Evolutionary conservation across 257 asterid genomes (phyloP).

Genomic region (Penstemon davidsonii): DNA sequence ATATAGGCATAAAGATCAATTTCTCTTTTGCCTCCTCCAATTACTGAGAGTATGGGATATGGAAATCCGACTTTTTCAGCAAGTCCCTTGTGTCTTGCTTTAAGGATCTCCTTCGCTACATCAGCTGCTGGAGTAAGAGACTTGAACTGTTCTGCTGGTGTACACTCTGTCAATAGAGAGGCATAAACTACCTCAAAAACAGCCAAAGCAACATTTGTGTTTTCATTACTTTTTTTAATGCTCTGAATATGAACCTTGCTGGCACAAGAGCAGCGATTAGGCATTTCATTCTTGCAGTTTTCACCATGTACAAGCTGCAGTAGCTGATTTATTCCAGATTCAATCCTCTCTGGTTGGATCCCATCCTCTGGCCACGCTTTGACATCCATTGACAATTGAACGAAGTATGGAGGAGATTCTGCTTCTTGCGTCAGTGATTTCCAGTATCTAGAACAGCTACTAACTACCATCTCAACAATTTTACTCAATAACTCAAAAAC

Average conservation of each 20-base stretch:
- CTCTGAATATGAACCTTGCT: conserved; percentile 95
- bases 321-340: conserved; percentile 82
- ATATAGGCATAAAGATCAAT: conserved; percentile 91
- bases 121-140: conserved; percentile 99
- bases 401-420: conserved; percentile 97
- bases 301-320: conserved; percentile 71
- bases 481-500: conserved; percentile 45
- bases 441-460: conserved; percentile 83
- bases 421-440: conserved; percentile 98
- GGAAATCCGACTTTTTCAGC: conserved; percentile 74
- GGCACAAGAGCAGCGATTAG: conserved; percentile 60
- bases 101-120: conserved; percentile 78
- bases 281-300: conserved; percentile 65
- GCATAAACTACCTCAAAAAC: conserved; percentile 95
- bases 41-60: conserved; percentile 65
- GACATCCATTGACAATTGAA: conserved; percentile 92
- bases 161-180: conserved; percentile 62
- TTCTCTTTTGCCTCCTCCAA: conserved; percentile 97
- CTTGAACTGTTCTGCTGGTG: conserved; percentile 56
- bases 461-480: conserved; percentile 43
- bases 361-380: conserved; percentile 95
- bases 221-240: conserved; percentile 77
- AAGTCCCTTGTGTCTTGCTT: conserved; percentile 53
- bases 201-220: conserved; percentile 63
- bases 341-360: conserved; percentile 97